phyloP scores from a whole-genome alignment of 148 eudicot genomes.

The Camellia sinensis region DNA sequence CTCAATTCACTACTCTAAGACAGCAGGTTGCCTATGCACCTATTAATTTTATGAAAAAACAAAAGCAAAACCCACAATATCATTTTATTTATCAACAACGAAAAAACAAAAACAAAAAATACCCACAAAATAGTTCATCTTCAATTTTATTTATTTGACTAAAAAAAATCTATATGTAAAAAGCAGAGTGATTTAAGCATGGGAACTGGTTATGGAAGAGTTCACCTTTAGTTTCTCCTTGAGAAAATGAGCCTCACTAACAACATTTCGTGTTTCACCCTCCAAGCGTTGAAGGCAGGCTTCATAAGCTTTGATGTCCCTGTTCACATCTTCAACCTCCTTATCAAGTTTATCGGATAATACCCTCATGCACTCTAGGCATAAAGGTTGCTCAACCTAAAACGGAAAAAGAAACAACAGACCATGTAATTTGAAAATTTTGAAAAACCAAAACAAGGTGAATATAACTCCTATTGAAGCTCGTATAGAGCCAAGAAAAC shows the following conservation, averaged over 20 bases:
- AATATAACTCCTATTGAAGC: no score
- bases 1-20: background rate
- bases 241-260: conserved; percentile 88
- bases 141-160: no score
- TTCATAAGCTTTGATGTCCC: conserved; percentile 86
- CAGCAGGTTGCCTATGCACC: background rate
- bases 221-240: conserved; percentile 89
- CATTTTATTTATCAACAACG: no score
- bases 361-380: conserved; percentile 97
- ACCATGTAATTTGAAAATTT: background rate
- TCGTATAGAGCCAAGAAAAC: background rate
- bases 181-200: conserved; percentile 7
- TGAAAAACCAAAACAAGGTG: no score
- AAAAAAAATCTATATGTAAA: background rate
- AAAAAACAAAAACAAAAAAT: no score
- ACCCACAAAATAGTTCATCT: no score
- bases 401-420: background rate
- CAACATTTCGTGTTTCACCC: conserved; percentile 68
- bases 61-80: no score
- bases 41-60: no score
- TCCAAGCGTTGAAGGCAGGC: conserved; percentile 86
- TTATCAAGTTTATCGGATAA: conserved; percentile 94
- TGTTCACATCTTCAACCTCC: conserved; percentile 92
- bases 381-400: conserved; percentile 93
- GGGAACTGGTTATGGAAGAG: conserved; percentile 10